A percentile compares a stretch with the other conserved stretches of the same genome.
Conservation (phyloP, 1,139 yeast genomes). For the Pichia sp. region DNA sequence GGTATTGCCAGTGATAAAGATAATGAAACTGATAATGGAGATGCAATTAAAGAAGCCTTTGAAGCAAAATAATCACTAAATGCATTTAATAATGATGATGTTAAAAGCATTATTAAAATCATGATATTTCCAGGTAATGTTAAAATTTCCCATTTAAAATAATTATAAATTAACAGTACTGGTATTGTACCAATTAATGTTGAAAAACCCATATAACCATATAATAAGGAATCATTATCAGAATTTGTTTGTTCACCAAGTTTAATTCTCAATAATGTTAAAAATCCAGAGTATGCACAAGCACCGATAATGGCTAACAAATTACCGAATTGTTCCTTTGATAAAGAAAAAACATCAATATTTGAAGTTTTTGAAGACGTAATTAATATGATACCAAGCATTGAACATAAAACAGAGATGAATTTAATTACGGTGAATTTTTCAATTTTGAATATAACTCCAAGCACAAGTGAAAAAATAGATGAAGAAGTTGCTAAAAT, state of each 20-base stretch:
- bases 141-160: conserved; percentile 36
- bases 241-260: conserved; percentile 39
- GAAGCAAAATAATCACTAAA: conserved; percentile 46
- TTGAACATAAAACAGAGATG: conserved; percentile 40
- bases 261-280: conserved; percentile 38
- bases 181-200: conserved; percentile 39
- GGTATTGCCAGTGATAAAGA: conserved; percentile 50
- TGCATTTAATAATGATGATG: conserved; percentile 42
- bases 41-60: conserved; percentile 46
- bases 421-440: conserved; percentile 38
- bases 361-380: conserved; percentile 29
- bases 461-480: conserved; percentile 43
- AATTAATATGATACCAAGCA: conserved; percentile 43
- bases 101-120: conserved; percentile 33
- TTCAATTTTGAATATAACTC: conserved; percentile 38
- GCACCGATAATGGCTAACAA: conserved; percentile 42
- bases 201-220: conserved; percentile 42
- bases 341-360: neutral
- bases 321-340: conserved; percentile 40
- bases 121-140: conserved; percentile 38
- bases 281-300: conserved; percentile 40
- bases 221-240: conserved; percentile 42
- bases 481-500: conserved; percentile 48
- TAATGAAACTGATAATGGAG: conserved; percentile 48
- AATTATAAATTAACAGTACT: conserved; percentile 32